Percentiles rank a stretch among this genome's conserved stretches.
Evolutionary conservation across 2,329 filamentous ascomycete species (phyloP).

Genomic region (Claviceps digitariae): DNA sequence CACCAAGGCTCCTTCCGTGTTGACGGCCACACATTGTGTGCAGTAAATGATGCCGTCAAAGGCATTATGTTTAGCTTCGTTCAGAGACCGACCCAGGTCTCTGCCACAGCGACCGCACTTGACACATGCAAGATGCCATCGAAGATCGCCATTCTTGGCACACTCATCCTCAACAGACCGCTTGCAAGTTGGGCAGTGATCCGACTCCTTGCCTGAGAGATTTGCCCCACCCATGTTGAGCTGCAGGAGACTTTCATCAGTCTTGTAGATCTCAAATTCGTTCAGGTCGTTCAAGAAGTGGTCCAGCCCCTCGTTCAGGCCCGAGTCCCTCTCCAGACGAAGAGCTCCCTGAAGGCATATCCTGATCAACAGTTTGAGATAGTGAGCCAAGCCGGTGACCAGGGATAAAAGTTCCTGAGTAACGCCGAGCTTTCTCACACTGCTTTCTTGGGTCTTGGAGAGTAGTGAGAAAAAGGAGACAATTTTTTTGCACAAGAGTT

Average conservation of each 20-base stretch:
- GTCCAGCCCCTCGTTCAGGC: conserved; percentile 60
- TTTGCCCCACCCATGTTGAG: conserved; percentile 50
- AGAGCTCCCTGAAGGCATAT: conserved; percentile 92
- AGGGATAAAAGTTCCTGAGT: conserved; percentile 97
- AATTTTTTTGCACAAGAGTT: conserved; percentile 98
- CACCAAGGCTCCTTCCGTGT: conserved; percentile 34
- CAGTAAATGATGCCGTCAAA: conserved; percentile 60
- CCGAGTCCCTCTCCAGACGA: conserved; percentile 75
- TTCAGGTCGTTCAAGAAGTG: conserved; percentile 73
- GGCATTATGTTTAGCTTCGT: conserved; percentile 59
- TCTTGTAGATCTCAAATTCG: conserved; percentile 66
- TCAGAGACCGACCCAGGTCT: conserved; percentile 54
- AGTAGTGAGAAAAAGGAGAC: conserved; percentile 93
- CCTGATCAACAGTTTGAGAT: conserved; percentile 90
- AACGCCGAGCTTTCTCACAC: conserved; percentile 81
- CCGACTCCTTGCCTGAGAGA: conserved; percentile 62
- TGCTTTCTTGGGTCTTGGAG: conserved; percentile 86
- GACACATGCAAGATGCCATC: conserved; percentile 77
- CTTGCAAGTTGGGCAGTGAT: conserved; percentile 70
- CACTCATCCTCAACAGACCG: conserved; percentile 94
- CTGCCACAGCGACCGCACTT: conserved; percentile 52
- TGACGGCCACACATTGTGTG: conserved; percentile 46
- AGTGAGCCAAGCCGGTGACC: conserved; percentile 91
- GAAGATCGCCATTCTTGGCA: conserved; percentile 55
- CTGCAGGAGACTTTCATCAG: conserved; percentile 55